Evolutionary conservation across 2,329 filamentous ascomycete genomes (phyloP).

Genomic region (Fusarium abutilonis): DNA sequence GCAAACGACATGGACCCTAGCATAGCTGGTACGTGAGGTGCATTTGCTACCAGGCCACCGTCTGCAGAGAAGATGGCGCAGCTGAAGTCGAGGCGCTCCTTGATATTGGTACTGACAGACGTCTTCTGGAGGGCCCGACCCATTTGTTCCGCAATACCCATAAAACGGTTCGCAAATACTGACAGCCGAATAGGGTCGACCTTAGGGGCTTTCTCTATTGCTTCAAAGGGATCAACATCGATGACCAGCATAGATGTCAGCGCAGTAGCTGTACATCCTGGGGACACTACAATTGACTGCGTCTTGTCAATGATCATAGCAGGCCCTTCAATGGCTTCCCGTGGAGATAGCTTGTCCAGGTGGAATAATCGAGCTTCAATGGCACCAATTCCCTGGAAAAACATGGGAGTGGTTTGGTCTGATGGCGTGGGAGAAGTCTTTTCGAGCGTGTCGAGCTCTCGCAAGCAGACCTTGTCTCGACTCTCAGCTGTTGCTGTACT

Average conservation of each 20-base stretch:
- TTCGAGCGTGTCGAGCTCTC: conserved; percentile 78
- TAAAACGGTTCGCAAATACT: conserved; percentile 84
- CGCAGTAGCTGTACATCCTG: conserved; percentile 76
- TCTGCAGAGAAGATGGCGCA: conserved; percentile 81
- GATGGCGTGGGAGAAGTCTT: conserved; percentile 62
- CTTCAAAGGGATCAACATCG: conserved; percentile 68
- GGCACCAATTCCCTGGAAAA: conserved; percentile 80
- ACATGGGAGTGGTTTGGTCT: conserved; percentile 77
- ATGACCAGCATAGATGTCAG: conserved; percentile 90
- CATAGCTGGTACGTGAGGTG: conserved; percentile 82
- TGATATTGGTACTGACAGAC: conserved; percentile 81
- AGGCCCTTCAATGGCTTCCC: conserved; percentile 78
- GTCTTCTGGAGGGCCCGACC: conserved; percentile 82
- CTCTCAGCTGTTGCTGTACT: conserved; percentile 86
- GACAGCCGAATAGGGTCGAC: conserved; percentile 83
- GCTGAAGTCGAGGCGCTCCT: conserved; percentile 83
- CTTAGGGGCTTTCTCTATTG: conserved; percentile 55
- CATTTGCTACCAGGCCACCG: conserved; percentile 79
- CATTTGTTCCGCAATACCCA: conserved; percentile 89
- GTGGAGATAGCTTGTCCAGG: conserved; percentile 75
- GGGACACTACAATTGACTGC: conserved; percentile 90
- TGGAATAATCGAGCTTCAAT: conserved; percentile 85
- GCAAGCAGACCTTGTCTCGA: conserved; percentile 78
- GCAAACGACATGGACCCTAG: conserved; percentile 87
- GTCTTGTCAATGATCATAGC: conserved; percentile 87